Evolutionary conservation across 192 early-diverging fungal genomes (phyloP), one percentile per base, ranked within the genome.

Genomic region (Lunasporangiospora selenospora): DNA sequence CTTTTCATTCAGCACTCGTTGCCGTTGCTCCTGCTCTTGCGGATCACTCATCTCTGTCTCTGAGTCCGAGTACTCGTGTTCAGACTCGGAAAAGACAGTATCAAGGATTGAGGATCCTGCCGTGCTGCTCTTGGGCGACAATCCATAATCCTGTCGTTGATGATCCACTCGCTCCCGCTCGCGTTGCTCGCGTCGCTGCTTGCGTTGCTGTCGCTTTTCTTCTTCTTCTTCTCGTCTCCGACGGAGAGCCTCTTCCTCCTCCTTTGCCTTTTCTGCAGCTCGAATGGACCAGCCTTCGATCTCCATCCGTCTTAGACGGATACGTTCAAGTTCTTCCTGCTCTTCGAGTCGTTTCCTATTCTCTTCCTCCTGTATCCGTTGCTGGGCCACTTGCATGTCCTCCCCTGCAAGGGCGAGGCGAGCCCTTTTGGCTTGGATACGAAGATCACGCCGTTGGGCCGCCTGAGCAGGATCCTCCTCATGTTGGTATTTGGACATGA

Each of bases 401-500:
- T 71, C 67, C 19, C 67, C 67, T 4, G 67, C 67, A n/a, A 71
- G 37, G 9, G 67, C 59, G 15, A 71, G 30, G 11, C 67, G 67
- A 21, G 50, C 59, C 18, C 62, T 53, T 34, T 62, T 71, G 16
- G 67, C 67, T 11, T 57, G 59, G 27, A 55, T 19, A 23, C 67
- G 52, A 30, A 21, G 52, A 10, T 11, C 19, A 23, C 46, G 67
- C 23, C 43, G 10, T 29, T 61, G 53, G 15, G 53, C 67, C 13
- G 67, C 59, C 16, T 38, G 11, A 3, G 43, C 67, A n/a, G 67
- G 53, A 46, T 71, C 67, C 53, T 76, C 67, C 27, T 79, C 52
- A 9, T 31, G 36, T 26, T 81, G 79, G 36, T 60, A 30, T 33
- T 73, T 64, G 4, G 82, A 83, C 82, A 83, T 83, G 48, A 77